phyloP scores from a whole-genome alignment of 2,329 filamentous ascomycete genomes.

The Aureobasidium sp. region DNA sequence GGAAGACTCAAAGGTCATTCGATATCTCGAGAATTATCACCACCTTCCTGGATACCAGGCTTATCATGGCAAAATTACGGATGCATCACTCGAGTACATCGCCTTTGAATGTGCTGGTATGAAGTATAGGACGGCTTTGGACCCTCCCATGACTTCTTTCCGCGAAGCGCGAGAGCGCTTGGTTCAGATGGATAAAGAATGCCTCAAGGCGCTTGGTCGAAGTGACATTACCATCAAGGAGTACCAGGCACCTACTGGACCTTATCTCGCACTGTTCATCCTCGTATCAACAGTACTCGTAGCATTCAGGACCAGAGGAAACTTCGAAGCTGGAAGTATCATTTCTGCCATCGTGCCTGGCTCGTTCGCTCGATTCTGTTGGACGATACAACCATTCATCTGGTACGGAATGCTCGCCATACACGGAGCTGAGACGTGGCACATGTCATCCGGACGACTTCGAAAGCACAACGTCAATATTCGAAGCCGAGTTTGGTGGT shows the following conservation, averaged over 20 bases:
- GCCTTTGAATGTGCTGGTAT: slow-evolving; percentile 47
- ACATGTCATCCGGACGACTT: too few relatives aligned
- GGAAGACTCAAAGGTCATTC: slow-evolving; percentile 40
- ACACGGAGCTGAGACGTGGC: slow-evolving; percentile 55
- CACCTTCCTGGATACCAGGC: slow-evolving; percentile 48
- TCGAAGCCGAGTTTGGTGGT: slow-evolving; percentile 42
- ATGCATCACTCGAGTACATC: slow-evolving; percentile 57
- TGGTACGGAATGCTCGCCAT: slow-evolving; percentile 51
- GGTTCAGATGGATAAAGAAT: slow-evolving; percentile 61
- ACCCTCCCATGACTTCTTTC: slow-evolving; percentile 59
- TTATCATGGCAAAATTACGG: slow-evolving; percentile 51
- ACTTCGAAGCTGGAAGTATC: slow-evolving; percentile 44
- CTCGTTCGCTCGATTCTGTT: slow-evolving; percentile 49
- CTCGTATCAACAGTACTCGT: slow-evolving; percentile 47
- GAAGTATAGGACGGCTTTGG: slow-evolving; percentile 50
- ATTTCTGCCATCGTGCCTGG: slow-evolving; percentile 36
- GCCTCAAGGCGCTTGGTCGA: slow-evolving; percentile 52
- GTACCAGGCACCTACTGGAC: slow-evolving; percentile 41
- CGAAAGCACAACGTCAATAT: slow-evolving; percentile 45
- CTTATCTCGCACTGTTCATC: slow-evolving; percentile 46
- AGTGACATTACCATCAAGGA: slow-evolving; percentile 47
- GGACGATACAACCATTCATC: slow-evolving; percentile 50
- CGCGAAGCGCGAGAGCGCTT: slow-evolving; percentile 60
- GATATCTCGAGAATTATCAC: slow-evolving; percentile 69
- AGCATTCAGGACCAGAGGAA: slow-evolving; percentile 40